Evolutionary conservation across 2,329 filamentous ascomycete species (phyloP).

Genomic region (Fusarium vanettenii): DNA sequence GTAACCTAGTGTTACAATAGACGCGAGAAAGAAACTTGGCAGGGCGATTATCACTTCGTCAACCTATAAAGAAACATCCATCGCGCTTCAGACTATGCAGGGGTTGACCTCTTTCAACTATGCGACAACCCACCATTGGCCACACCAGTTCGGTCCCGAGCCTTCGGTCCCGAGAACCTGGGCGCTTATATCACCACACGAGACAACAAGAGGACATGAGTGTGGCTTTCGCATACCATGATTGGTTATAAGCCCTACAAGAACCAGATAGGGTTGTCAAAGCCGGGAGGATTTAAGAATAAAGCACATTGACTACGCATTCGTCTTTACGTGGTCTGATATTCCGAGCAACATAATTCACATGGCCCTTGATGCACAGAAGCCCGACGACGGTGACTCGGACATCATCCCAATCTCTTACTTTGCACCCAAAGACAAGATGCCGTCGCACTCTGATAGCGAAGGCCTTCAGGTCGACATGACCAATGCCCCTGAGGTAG

Average conservation of each 20-base stretch:
- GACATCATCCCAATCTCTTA: background rate
- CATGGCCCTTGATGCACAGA: background rate
- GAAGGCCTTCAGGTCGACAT: background rate
- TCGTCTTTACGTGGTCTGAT: background rate
- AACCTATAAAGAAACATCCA: background rate
- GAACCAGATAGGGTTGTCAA: background rate
- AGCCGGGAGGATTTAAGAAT: background rate
- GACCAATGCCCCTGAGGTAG: background rate
- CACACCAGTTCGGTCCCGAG: background rate
- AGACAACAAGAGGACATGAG: background rate
- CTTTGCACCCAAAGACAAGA: background rate
- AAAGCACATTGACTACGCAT: background rate
- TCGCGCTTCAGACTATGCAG: background rate
- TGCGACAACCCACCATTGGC: background rate
- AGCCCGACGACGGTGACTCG: background rate
- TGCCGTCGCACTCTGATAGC: background rate
- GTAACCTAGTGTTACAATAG: background rate
- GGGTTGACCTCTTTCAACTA: background rate
- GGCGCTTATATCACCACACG: background rate
- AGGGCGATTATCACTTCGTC: background rate
- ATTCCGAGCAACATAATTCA: background rate
- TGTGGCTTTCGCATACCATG: background rate
- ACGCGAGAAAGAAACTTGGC: background rate
- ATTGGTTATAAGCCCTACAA: background rate
- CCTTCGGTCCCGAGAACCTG: background rate